A percentile compares a stretch with the other conserved stretches of the same genome.
phyloP scores from a whole-genome alignment of 805 yeast genomes.

The Suhomyces faveliae region DNA sequence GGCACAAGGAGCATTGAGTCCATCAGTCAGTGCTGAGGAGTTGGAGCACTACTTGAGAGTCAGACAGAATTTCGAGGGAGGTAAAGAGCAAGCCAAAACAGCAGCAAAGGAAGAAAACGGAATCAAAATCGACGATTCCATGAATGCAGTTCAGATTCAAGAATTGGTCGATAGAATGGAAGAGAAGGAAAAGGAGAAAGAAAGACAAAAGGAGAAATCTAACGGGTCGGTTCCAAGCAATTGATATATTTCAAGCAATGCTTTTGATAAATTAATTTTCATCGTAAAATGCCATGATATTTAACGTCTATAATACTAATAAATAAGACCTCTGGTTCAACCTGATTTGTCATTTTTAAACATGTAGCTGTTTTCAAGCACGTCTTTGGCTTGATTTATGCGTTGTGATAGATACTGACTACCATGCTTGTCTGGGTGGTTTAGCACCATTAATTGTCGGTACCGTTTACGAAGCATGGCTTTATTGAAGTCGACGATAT shows the following conservation, averaged over 20 bases:
- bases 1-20: constrained; percentile 68
- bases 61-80: constrained; percentile 81
- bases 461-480: constrained; percentile 32
- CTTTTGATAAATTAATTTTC: not conserved
- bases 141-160: not conserved
- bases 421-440: constrained; percentile 45
- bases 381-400: constrained; percentile 43
- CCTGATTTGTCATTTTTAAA: constrained; percentile 16
- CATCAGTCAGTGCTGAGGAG: constrained; percentile 88
- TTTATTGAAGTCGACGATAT: constrained; percentile 26
- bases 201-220: not conserved
- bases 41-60: constrained; percentile 75
- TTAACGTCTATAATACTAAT: not conserved
- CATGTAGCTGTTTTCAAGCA: constrained; percentile 40
- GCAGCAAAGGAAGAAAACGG: not conserved
- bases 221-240: not conserved
- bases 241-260: not conserved
- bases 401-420: constrained; percentile 41
- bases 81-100: constrained; percentile 36
- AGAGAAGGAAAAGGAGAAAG: not conserved
- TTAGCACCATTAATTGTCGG: constrained; percentile 37
- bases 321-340: not conserved
- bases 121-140: not conserved
- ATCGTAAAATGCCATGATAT: not conserved
- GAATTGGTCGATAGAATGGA: constrained; percentile 1